A percentile compares a stretch with the other conserved stretches of the same genome.
These are phyloP conservation scores for Bolboschoenus planiculmis DNA, from an alignment of 176 grass and related monocot species.

Conservation along the genomic window DNA sequence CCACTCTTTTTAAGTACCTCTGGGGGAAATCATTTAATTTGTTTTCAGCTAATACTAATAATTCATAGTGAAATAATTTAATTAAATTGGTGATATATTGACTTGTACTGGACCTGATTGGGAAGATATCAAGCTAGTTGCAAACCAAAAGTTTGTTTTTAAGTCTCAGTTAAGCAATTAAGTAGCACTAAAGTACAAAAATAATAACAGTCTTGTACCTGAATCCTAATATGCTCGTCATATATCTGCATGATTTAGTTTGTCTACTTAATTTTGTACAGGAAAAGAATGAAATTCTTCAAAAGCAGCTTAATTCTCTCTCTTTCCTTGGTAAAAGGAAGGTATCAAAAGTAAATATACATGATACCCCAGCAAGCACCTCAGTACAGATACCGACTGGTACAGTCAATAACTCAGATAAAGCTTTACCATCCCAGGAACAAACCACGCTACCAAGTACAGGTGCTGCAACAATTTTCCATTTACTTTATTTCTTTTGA, in stretches of 20 bases:
- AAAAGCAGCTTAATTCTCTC: slow-evolving; percentile 76
- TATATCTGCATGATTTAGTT: neutral
- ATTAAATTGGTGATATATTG: neutral
- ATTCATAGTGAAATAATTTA: neutral
- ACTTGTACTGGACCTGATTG: neutral
- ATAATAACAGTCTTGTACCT: neutral
- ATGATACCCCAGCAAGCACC: slow-evolving; percentile 44
- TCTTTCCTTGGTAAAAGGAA: slow-evolving; percentile 92
- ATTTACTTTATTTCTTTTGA: neutral
- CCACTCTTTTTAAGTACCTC: neutral
- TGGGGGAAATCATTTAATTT: neutral
- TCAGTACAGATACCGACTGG: slow-evolving; percentile 11
- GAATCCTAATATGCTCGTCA: neutral
- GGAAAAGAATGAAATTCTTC: slow-evolving; percentile 78
- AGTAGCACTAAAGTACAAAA: neutral
- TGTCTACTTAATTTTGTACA: slow-evolving; percentile 22
- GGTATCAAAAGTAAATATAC: slow-evolving; percentile 54
- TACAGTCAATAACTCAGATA: slow-evolving; percentile 31
- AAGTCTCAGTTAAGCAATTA: neutral
- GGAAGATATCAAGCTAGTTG: neutral
- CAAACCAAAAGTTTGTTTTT: neutral
- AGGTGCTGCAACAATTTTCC: slow-evolving; percentile 40
- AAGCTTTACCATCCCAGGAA: slow-evolving; percentile 27
- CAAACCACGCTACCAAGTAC: slow-evolving; percentile 38
- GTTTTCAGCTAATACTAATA: neutral